Conservation (phyloP, 2,329 filamentous ascomycete genomes). For the Neocatenulostroma microsporum region DNA sequence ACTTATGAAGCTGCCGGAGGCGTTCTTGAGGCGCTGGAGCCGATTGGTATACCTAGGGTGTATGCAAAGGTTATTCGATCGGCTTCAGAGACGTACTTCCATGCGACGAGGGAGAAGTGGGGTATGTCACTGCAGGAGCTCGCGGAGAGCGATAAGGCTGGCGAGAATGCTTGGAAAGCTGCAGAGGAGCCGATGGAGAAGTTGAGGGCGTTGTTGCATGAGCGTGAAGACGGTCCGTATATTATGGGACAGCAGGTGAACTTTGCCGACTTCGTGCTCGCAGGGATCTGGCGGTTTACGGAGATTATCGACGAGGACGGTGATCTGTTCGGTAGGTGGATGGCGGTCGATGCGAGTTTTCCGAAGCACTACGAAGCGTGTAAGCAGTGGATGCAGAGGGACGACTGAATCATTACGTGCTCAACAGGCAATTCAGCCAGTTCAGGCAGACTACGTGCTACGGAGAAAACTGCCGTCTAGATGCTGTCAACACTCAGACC, state of each 20-base stretch:
- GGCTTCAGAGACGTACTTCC: conserved; percentile 49
- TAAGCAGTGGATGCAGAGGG: conserved; percentile 33
- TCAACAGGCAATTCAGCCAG: too few relatives aligned
- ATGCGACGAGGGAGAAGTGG: conserved; percentile 41
- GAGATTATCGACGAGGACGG: conserved; percentile 25
- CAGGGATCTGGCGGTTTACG: conserved; percentile 38
- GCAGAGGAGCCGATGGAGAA: conserved; percentile 34
- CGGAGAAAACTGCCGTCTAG: too few relatives aligned
- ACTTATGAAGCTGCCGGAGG: conserved; percentile 34
- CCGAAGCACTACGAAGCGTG: conserved; percentile 33
- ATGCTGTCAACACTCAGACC: conserved; percentile 9
- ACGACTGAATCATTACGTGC: conserved; percentile 23
- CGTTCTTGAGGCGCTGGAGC: conserved; percentile 32
- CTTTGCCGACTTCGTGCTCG: conserved; percentile 52
- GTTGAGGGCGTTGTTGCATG: conserved; percentile 42
- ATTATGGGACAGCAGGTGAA: conserved; percentile 50
- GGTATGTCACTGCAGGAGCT: conserved; percentile 42
- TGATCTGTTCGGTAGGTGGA: conserved; percentile 33
- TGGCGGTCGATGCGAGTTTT: conserved; percentile 34
- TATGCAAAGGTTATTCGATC: conserved; percentile 46
- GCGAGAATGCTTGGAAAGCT: conserved; percentile 44
- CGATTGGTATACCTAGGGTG: conserved; percentile 44
- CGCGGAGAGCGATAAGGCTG: conserved; percentile 34
- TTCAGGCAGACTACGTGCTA: too few relatives aligned
- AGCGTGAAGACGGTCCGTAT: conserved; percentile 52